Base-by-base conservation (phyloP, 306 rosid species). In the Prunus padus region DNA sequence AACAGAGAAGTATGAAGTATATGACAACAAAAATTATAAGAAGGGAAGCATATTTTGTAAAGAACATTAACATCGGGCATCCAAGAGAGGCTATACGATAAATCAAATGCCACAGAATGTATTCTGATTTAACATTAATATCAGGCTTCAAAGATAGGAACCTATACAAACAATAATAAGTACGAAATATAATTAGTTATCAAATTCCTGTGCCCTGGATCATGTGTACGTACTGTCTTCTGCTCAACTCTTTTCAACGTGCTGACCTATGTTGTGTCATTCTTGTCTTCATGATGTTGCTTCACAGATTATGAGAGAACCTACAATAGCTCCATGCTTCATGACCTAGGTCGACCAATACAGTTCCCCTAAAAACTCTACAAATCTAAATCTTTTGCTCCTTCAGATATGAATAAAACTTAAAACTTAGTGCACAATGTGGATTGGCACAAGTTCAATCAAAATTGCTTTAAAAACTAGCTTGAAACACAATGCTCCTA, bases 11-110 rank as follows among this genome's bases (percentile, higher is more conserved):
- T 30, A 75, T 51, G 55, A 63, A 69, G 42, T 16, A 30, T 30
- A 30, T 30, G 67, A 50, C 78, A 77, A 75, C 74, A 23, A 72
- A 72, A 65, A 76, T 72, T 22, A 42, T 51, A 75, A 77, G 46
- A 74, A 72, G 61, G 80, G 76, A 78, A 44, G 30, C 8, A 59
- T 26, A 60, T 31, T 25, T 44, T 18, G 49, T 45, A 18, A 50
- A 42, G 61, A 23, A 19, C 26, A 50, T n/a, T 10, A 69, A 47
- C 26, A 67, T 66, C 31, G 28, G 30, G n/a, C 23, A 64, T 33
- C 56, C 65, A 76, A 71, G 47, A 70, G 74, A 72, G 23, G 37
- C 15, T 26, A 26, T 50, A 3, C 20, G 9, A n/a, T 2, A 72
- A 50, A 60, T 42, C 49, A 49, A 57, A 25, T 25, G 15, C 12